These are phyloP conservation scores for Leishmania braziliensis DNA, from an alignment of 208 protist species.

Conservation along the genomic window DNA sequence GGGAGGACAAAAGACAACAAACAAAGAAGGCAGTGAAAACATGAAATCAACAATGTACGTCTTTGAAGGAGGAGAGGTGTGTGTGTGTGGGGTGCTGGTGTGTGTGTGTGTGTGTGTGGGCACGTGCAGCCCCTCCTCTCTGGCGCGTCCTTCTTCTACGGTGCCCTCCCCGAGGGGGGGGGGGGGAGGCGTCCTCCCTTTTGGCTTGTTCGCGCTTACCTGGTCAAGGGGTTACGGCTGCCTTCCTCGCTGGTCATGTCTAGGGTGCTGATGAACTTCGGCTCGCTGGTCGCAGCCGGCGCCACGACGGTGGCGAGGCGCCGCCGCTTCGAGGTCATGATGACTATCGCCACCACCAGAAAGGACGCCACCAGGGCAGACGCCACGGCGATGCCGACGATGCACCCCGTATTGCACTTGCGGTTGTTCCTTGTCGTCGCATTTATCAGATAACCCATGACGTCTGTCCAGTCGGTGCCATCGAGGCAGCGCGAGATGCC, in stretches of 20 bases:
- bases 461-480: conserved; percentile 38
- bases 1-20: neutral
- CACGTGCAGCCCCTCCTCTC: neutral
- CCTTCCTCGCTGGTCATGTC: conserved; percentile 24
- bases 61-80: neutral
- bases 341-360: conserved; percentile 59
- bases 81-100: neutral
- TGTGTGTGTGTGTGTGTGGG: neutral
- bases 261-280: conserved; percentile 55
- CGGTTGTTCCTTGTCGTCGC: neutral
- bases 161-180: neutral
- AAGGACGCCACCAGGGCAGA: conserved; percentile 57
- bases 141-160: neutral
- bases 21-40: neutral
- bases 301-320: conserved; percentile 74
- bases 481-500: conserved; percentile 47
- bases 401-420: conserved; percentile 67
- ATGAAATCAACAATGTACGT: neutral
- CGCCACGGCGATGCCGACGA: conserved; percentile 69
- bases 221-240: conserved; percentile 31
- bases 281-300: conserved; percentile 32
- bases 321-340: conserved; percentile 72
- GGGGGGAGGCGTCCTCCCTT: neutral
- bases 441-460: conserved; percentile 32
- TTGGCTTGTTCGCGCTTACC: conserved; percentile 4